Base-by-base conservation (phyloP, 306 rosid genomes). In the Sesbania bispinosa region DNA sequence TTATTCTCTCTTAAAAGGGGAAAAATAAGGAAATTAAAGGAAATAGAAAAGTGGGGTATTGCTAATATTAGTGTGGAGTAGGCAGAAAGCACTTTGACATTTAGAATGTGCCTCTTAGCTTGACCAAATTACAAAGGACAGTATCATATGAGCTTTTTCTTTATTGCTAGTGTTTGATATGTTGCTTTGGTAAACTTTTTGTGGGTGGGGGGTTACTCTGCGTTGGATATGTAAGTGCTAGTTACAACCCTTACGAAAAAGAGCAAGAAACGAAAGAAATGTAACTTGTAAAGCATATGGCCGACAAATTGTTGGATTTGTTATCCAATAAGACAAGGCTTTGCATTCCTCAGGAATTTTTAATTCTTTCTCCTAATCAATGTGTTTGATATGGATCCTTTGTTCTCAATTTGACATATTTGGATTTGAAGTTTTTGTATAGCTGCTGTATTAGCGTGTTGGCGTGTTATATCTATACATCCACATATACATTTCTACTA, bases 281-380 rank as follows among this genome's bases (percentile, higher is more conserved):
- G 51, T 33, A 21, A 72, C 43, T 20, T 53, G 68, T 71, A 32
- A 30, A 55, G 64, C 78, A 36, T 29, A 62, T 70, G 78, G 78
- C 84, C 78, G 78, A 80, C 84, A 70, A 60, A n/a, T 30, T 26
- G 53, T 21, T 60, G 48, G 60, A 60, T 60, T 68, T 59, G 35
- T 9, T 46, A 23, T 57, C 39, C 62, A 54, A 21, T 59, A 52
- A 54, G n/a, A 58, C 71, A 58, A 73, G 27, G 19, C 10, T 21
- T 42, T 9, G 52, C 1, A 30, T 21, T 32, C 29, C 7, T 33
- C 9, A 23, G 13, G 23, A 23, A 2, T 21, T 14, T 27, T 62
- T 62, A 1, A 21, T 11, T 38, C 10, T 45, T 24, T 13, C 38
- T 7, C 10, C 24, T 13, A 21, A n/a, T 63, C 35, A 32, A n/a